These are phyloP conservation scores for Zoysia matrella DNA, from an alignment of 202 grass and related monocot species.

Conservation along the genomic window DNA sequence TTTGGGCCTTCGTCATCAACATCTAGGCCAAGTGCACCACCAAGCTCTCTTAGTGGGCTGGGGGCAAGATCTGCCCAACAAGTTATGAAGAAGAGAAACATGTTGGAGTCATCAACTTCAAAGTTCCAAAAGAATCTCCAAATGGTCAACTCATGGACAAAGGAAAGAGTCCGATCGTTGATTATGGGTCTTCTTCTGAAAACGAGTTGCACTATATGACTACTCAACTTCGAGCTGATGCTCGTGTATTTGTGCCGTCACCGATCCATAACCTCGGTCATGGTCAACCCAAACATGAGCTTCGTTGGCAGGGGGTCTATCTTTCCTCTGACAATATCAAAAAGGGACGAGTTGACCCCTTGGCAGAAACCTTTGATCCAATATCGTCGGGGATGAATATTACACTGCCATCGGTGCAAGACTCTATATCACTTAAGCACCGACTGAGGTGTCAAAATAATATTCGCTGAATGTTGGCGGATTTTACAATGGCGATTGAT, in stretches of 20 bases:
- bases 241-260: neutral
- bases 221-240: neutral
- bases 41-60: fast-evolving
- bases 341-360: neutral
- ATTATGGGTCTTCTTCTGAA: neutral
- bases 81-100: too few species aligned
- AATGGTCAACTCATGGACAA: neutral
- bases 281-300: neutral
- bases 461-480: fast-evolving
- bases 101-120: too few species aligned
- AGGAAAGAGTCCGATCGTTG: neutral
- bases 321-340: neutral
- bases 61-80: neutral
- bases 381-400: neutral
- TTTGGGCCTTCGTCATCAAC: neutral
- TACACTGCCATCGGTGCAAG: neutral
- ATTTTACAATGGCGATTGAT: neutral
- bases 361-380: neutral
- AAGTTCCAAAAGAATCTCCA: too few species aligned
- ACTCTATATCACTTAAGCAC: neutral
- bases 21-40: fast-evolving
- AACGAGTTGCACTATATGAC: too few species aligned
- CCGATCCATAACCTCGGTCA: neutral
- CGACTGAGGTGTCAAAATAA: neutral
- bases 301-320: neutral